A percentile compares a stretch with the other conserved stretches of the same genome.
These are phyloP conservation scores for Elsinoe australis DNA, from an alignment of 2,329 filamentous ascomycete genomes.

Conservation along the genomic window DNA sequence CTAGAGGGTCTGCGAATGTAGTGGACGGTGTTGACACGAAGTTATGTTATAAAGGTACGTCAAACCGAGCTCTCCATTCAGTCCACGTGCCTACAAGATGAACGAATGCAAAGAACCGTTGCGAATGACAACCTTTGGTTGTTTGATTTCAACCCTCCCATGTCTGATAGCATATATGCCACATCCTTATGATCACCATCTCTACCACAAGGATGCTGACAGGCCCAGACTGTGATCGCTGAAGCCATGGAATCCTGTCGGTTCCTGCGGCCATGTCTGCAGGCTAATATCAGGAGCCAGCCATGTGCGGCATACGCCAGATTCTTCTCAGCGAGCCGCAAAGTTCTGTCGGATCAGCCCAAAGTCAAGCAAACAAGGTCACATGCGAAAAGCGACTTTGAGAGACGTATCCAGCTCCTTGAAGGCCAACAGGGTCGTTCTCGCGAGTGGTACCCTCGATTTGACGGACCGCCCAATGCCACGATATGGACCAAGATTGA, in stretches of 20 bases:
- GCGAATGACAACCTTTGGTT: conserved; percentile 53
- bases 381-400: conserved; percentile 34
- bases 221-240: conserved; percentile 22
- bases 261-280: conserved; percentile 52
- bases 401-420: conserved; percentile 35
- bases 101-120: conserved; percentile 52
- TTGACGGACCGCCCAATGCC: conserved; percentile 22
- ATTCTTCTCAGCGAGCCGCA: conserved; percentile 39
- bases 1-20: too few relatives aligned
- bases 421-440: neutral
- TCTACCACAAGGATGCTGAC: conserved; percentile 25
- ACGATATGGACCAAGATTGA: neutral
- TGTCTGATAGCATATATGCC: conserved; percentile 28
- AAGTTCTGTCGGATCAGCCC: conserved; percentile 14
- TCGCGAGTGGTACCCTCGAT: conserved; percentile 50
- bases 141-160: conserved; percentile 44
- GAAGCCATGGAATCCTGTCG: conserved; percentile 42
- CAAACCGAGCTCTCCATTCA: neutral
- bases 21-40: too few relatives aligned
- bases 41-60: too few relatives aligned
- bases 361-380: conserved; percentile 18
- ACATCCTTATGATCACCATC: too few relatives aligned
- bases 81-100: conserved; percentile 21
- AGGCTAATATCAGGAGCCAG: conserved; percentile 33
- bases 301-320: conserved; percentile 40